Evolutionary conservation across 83 land plant genomes (phyloP).

Genomic region (Picea engelmannii): DNA sequence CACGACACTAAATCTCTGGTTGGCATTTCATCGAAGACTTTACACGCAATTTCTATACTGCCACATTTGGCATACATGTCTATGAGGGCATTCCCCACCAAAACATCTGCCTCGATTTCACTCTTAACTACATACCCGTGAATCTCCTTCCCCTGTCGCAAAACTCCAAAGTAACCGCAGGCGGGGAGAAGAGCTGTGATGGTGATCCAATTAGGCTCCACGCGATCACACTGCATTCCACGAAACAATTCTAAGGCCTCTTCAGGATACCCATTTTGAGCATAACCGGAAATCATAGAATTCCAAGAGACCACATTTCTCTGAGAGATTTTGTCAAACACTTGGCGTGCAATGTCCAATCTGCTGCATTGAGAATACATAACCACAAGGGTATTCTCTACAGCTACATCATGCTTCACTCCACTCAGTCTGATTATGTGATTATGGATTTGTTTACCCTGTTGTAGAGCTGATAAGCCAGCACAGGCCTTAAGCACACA

Average conservation of each 20-base stretch:
- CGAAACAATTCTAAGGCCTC: constrained; percentile 32
- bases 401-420: constrained; percentile 25
- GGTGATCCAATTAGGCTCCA: constrained; percentile 39
- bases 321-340: constrained; percentile 29
- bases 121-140: constrained; percentile 34
- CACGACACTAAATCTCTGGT: too few species aligned
- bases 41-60: too few species aligned
- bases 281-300: constrained; percentile 40
- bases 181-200: constrained; percentile 42
- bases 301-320: constrained; percentile 49
- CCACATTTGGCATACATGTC: too few species aligned
- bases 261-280: constrained; percentile 19
- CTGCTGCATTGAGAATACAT: constrained; percentile 33
- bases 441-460: constrained; percentile 40
- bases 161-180: constrained; percentile 23
- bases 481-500: constrained; percentile 5
- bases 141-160: constrained; percentile 34
- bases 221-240: constrained; percentile 32
- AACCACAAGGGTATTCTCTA: constrained; percentile 33
- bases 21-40: too few species aligned
- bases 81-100: constrained; percentile 27
- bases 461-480: background rate
- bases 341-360: constrained; percentile 14
- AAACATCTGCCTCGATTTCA: constrained; percentile 14
- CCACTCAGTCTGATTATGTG: constrained; percentile 24